Base-by-base conservation (phyloP, 2,329 filamentous ascomycete species). In the Penicillium sp. region DNA sequence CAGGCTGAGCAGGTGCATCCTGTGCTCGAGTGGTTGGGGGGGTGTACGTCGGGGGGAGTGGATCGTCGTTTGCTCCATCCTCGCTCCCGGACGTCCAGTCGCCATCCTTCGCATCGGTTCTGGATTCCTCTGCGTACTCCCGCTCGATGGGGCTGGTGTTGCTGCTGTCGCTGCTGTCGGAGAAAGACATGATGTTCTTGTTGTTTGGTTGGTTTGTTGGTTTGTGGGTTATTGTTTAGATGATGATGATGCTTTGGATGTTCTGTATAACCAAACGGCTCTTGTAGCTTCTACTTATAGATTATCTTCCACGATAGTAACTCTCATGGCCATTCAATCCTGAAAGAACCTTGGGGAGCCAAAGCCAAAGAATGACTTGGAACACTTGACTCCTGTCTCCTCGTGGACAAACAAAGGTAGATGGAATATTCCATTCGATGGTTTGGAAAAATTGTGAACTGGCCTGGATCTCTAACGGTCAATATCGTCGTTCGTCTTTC, bases 261-360 rank as follows among this genome's bases (percentile, higher is more conserved):
- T 42, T 36, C 32, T 2, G 4, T 31, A 1, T 24, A 18, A 40
- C 14, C 2, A 29, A 16, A 1, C 32, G 10, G n/a, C 27, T 46
- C 4, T 38, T 1, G 4, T 16, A 1, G 13, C 11, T 5, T 5
- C 6, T n/a, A 21, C 14, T 45, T 50, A 38, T 38, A 50, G 21
- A 44, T 5, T 7, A 13, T 31, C 7, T 34, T 45, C 31, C 18
- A n/a, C 2, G 1, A 14, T 59, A 52, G 10, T 49, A 44, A 5
- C 46, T 75, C 73, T 38, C 74, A 72, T 71, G 11, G 10, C 16
- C 3, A 8, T 21, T 40, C 38, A 4, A 40, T 21, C 38, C 7
- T 40, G 16, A 40, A 40, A 40, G 72, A 75, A 9, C 45, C 53
- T 0, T 61, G 71, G 63, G 72, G 65, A 1, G 73, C 38, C 18